These are phyloP conservation scores for Ophiostoma australiae DNA, from an alignment of 2,329 filamentous ascomycete species.

Conservation along the genomic window DNA sequence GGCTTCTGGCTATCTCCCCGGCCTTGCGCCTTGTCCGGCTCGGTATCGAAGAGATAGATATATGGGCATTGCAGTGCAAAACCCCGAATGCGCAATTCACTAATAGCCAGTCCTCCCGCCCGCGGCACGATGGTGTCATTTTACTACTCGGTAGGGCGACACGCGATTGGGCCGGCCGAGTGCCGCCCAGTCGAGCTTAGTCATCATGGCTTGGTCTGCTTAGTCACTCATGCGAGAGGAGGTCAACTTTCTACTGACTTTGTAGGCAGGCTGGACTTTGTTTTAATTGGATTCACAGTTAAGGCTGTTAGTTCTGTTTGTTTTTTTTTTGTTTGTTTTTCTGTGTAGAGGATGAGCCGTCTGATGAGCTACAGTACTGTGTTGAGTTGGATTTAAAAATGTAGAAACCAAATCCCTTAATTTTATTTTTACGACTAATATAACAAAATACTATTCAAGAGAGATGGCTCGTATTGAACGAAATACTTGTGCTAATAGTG, in stretches of 20 bases:
- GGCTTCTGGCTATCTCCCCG: background rate
- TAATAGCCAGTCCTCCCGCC: constrained; percentile 1
- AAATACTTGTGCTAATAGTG: no score
- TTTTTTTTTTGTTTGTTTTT: background rate
- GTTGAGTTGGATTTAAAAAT: no score
- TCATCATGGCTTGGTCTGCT: background rate
- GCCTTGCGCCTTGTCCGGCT: constrained; percentile 6
- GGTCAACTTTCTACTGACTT: background rate
- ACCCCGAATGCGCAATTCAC: background rate
- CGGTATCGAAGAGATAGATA: background rate
- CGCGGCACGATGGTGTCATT: constrained; percentile 4
- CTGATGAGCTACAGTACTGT: no score
- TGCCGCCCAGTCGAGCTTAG: background rate
- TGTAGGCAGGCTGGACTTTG: background rate
- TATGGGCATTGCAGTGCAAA: background rate
- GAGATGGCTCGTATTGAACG: no score
- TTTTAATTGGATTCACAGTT: no score
- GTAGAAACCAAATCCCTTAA: no score
- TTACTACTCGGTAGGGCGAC: background rate
- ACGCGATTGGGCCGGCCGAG: constrained; percentile 10
- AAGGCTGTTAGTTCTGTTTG: background rate
- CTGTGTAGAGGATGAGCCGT: background rate
- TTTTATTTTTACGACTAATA: no score
- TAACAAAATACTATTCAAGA: no score
- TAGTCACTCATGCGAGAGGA: background rate